Evolutionary conservation across 306 rosid species (phyloP).

Genomic region (Vigna unguiculata): DNA sequence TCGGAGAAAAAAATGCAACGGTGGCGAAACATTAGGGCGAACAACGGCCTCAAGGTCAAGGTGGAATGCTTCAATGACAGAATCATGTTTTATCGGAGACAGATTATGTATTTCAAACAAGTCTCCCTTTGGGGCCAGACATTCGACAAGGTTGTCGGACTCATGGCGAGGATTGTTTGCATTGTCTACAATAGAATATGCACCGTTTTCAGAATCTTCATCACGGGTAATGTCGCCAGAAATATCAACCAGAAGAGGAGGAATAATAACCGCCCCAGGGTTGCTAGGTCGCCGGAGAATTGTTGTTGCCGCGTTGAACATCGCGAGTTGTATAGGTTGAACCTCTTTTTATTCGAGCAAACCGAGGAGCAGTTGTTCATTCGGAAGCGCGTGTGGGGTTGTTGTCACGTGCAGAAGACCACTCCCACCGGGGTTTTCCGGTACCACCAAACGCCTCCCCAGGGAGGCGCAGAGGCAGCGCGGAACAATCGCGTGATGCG

Average conservation of each 20-base stretch:
- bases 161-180: constrained; percentile 63
- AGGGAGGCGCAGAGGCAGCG: not conserved
- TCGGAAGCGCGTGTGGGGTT: constrained; percentile 8
- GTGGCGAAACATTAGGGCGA: constrained; percentile 44
- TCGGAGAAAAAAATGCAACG: constrained; percentile 56
- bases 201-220: constrained; percentile 50
- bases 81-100: constrained; percentile 44
- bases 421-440: constrained; percentile 7
- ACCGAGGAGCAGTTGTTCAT: not conserved
- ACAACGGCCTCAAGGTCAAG: constrained; percentile 44
- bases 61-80: constrained; percentile 49
- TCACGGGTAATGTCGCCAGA: constrained; percentile 20
- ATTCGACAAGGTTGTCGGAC: constrained; percentile 56
- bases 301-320: constrained; percentile 48
- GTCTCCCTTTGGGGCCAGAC: constrained; percentile 71
- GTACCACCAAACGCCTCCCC: not conserved
- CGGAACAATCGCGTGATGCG: constrained; percentile 44
- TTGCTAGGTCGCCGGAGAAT: constrained; percentile 9
- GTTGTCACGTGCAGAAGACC: constrained; percentile 35
- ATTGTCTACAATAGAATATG: constrained; percentile 57
- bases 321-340: constrained; percentile 32
- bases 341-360: constrained; percentile 11
- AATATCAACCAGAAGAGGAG: not conserved
- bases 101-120: constrained; percentile 58
- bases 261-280: not conserved